Evolutionary conservation across 2,329 filamentous ascomycete genomes (phyloP).

Genomic region (Coniochaeta sp.): DNA sequence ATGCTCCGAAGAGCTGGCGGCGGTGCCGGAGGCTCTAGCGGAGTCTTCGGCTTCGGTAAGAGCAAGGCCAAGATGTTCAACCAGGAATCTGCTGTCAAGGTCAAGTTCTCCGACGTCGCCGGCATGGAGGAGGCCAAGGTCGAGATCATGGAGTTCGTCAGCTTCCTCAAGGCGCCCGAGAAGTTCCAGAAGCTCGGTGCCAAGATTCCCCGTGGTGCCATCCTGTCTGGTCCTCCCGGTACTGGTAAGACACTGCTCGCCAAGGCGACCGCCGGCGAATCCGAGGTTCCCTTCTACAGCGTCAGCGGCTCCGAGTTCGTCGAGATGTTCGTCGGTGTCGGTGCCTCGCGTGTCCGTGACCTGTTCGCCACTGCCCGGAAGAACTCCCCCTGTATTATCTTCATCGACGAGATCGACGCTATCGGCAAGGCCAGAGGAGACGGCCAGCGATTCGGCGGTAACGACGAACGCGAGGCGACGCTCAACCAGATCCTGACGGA

Average conservation of each 20-base stretch:
- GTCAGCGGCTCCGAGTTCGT: conserved; percentile 98
- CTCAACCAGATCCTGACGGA: conserved; percentile 98
- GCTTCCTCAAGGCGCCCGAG: conserved; percentile 89
- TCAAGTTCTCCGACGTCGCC: conserved; percentile 94
- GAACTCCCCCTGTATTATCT: conserved; percentile 96
- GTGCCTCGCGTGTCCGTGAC: conserved; percentile 89
- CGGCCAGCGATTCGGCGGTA: conserved; percentile 69
- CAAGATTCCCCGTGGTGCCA: conserved; percentile 95
- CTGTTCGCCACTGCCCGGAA: conserved; percentile 91
- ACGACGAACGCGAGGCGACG: conserved; percentile 94
- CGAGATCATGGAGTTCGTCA: conserved; percentile 99
- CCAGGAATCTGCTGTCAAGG: conserved; percentile 91
- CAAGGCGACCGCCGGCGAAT: conserved; percentile 96
- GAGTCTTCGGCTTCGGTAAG: conserved; percentile 93
- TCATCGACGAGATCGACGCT: conserved; percentile 98
- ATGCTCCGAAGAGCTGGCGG: conserved; percentile 68
- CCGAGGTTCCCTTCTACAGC: conserved; percentile 94
- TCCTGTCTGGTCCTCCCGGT: conserved; percentile 93
- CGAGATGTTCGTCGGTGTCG: conserved; percentile 99
- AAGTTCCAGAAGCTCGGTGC: conserved; percentile 90
- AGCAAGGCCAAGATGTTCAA: conserved; percentile 97
- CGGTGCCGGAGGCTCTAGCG: conserved; percentile 57
- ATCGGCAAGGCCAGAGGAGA: conserved; percentile 90
- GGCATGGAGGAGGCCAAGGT: conserved; percentile 97
- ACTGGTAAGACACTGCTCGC: conserved; percentile 97